These are phyloP conservation scores for Streptanthus diversifolius DNA, from an alignment of 345 rosid species.

Conservation along the genomic window DNA sequence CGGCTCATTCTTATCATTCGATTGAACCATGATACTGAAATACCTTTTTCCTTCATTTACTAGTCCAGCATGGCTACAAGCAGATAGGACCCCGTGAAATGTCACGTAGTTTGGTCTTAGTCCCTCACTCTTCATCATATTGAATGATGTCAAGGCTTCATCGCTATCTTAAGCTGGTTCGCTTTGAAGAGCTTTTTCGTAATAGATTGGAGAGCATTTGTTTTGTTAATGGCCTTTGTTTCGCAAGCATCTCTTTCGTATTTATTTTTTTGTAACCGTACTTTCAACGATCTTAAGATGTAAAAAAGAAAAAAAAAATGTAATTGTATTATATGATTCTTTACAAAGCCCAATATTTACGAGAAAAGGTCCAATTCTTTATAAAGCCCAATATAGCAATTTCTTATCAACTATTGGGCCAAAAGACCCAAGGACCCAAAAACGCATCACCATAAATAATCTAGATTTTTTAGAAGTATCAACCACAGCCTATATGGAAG, in stretches of 20 bases:
- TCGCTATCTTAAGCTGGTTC: conserved; percentile 38
- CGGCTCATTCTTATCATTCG: conserved; percentile 38
- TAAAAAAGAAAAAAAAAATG: too few species aligned
- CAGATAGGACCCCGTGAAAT: conserved; percentile 42
- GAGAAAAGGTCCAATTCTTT: not conserved
- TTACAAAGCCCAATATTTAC: not conserved
- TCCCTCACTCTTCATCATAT: conserved; percentile 37
- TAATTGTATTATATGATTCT: not conserved
- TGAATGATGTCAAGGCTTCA: conserved; percentile 42
- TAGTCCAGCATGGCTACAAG: conserved; percentile 51
- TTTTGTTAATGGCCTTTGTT: conserved; percentile 33
- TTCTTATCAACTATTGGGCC: not conserved
- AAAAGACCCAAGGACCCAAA: not conserved
- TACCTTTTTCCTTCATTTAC: conserved; percentile 38
- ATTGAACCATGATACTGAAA: conserved; percentile 33
- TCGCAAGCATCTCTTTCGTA: conserved; percentile 22
- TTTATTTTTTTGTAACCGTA: not conserved
- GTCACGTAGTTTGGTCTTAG: conserved; percentile 43
- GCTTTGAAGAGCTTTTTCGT: conserved; percentile 32
- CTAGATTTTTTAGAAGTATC: not conserved
- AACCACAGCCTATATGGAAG: too few species aligned
- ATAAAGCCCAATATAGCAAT: not conserved
- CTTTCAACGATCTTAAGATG: not conserved
- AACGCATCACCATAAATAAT: not conserved
- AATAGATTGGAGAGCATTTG: conserved; percentile 36